Evolutionary conservation across 2,329 filamentous ascomycete species (phyloP), one percentile per base, ranked within the genome.

Genomic region (Epichloe gansuensis): DNA sequence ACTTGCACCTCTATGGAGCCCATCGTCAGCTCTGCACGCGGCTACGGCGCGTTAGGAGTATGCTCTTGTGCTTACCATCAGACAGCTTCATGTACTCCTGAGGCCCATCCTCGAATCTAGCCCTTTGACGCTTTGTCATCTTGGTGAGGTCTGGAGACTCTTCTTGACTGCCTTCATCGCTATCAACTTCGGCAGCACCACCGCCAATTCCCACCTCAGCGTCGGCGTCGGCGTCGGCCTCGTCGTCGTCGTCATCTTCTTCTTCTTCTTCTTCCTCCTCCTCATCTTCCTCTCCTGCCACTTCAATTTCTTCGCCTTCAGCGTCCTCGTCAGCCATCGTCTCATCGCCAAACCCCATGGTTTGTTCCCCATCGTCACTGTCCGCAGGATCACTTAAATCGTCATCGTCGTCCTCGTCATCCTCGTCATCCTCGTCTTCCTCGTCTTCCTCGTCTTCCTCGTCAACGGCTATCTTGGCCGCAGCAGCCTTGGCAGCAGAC

Each of bases 101-200:
- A 45, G 69, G 74, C 57, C 66, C 72, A 39, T 80, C 78, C 50
- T 80, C 78, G 49, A 82, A 80, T 15, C 78, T 73, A 28, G 79
- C 79, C 41, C 79, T 70, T 61, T 82, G 79, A 23, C 79, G 72
- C 60, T 78, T 78, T 4, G 79, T 82, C 76, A 82, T 78, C 65
- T 80, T 80, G 38, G 75, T 71, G 37, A 81, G 63, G 59, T 81
- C 77, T 0, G 74, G 76, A 4, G 76, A 75, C 43, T 70, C 77
- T 5, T 66, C 76, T 38, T 70, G 69, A 60, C 74, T 77, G 54
- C 69, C 73, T 4, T 64, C 71, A 11, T 73, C 73, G 52, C 71
- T 75, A 35, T 72, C 72, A 4, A 65, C 63, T 11, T 67, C 71
- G 5, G 62, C 67, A 5, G 62, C 67, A 38, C 64, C 64, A 4